phyloP scores from a whole-genome alignment of 768 basidiomycete species.

The Tricholoma furcatifolium region DNA sequence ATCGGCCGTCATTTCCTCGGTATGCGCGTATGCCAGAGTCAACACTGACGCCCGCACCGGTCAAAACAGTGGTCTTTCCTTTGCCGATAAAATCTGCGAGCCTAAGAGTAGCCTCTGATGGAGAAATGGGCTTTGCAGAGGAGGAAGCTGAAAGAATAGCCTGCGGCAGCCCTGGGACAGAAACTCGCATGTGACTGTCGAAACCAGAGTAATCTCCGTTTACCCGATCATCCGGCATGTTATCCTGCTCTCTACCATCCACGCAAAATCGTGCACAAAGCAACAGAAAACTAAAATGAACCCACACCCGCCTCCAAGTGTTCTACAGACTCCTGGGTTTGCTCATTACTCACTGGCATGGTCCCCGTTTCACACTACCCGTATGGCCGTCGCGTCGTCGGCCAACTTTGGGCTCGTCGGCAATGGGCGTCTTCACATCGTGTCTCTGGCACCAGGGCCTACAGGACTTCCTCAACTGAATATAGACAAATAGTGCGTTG shows the following conservation, averaged over 20 bases:
- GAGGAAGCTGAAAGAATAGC: slow-evolving; percentile 47
- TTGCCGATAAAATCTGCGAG: slow-evolving; percentile 63
- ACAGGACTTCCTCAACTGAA: slow-evolving; percentile 42
- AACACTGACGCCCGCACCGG: slow-evolving; percentile 93
- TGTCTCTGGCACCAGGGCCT: slow-evolving; percentile 50
- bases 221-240: slow-evolving; percentile 11
- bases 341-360: slow-evolving; percentile 80
- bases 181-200: slow-evolving; percentile 69
- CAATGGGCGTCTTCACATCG: slow-evolving; percentile 83
- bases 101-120: slow-evolving; percentile 55
- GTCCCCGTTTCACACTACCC: slow-evolving; percentile 81
- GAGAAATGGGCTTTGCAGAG: slow-evolving; percentile 35
- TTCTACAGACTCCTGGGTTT: slow-evolving; percentile 75
- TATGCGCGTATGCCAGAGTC: slow-evolving; percentile 97
- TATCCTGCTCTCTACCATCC: not conserved
- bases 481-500: slow-evolving; percentile 68
- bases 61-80: slow-evolving; percentile 75
- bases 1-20: slow-evolving; percentile 80
- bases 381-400: slow-evolving; percentile 77
- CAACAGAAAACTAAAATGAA: slow-evolving; percentile 26
- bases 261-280: slow-evolving; percentile 1
- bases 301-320: slow-evolving; percentile 38
- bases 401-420: slow-evolving; percentile 96
- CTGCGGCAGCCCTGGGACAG: slow-evolving; percentile 73
- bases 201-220: slow-evolving; percentile 17